A percentile compares a stretch with the other conserved stretches of the same genome.
Conservation (phyloP, 495 filamentous ascomycete species). For the Lasiosphaeris hirsuta region DNA sequence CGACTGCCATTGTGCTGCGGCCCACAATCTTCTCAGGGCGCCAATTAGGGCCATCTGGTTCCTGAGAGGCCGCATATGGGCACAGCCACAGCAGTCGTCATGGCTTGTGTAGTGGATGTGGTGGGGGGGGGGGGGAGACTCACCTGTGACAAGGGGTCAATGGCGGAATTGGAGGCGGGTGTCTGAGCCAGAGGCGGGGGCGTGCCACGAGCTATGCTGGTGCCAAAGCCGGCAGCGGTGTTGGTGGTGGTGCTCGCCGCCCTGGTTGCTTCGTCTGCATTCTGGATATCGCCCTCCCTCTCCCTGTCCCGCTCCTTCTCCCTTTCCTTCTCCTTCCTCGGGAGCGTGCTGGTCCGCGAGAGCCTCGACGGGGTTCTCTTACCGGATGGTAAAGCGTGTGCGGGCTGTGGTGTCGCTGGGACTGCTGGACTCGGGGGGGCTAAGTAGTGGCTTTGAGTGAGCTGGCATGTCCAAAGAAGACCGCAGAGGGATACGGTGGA, state of each 20-base stretch:
- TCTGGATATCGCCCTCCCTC: constrained; percentile 13
- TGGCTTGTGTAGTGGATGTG: background rate
- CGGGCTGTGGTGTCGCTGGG: background rate
- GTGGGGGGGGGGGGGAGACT: constrained; percentile 6
- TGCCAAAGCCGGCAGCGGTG: constrained; percentile 2
- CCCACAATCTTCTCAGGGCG: background rate
- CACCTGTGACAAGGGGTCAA: constrained; percentile 49
- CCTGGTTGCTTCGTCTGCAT: constrained; percentile 17
- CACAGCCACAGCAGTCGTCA: background rate
- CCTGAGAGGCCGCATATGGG: background rate
- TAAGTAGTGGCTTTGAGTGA: background rate
- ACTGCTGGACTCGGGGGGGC: background rate
- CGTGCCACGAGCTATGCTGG: constrained; percentile 3
- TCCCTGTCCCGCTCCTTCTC: constrained; percentile 15
- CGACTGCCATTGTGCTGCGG: too few relatives aligned
- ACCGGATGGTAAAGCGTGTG: background rate
- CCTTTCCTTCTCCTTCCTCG: constrained; percentile 11
- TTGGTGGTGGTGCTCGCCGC: constrained; percentile 9
- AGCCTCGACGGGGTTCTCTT: constrained; percentile 12
- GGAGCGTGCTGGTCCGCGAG: constrained; percentile 17
- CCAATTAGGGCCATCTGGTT: background rate
- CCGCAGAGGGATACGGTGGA: too few relatives aligned
- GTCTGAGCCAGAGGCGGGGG: constrained; percentile 14
- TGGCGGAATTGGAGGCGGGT: constrained; percentile 24
- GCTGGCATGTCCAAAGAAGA: too few relatives aligned